Evolutionary conservation across 345 rosid species (phyloP), one percentile per base, ranked within the genome.

Genomic region (Isatis tinctoria): DNA sequence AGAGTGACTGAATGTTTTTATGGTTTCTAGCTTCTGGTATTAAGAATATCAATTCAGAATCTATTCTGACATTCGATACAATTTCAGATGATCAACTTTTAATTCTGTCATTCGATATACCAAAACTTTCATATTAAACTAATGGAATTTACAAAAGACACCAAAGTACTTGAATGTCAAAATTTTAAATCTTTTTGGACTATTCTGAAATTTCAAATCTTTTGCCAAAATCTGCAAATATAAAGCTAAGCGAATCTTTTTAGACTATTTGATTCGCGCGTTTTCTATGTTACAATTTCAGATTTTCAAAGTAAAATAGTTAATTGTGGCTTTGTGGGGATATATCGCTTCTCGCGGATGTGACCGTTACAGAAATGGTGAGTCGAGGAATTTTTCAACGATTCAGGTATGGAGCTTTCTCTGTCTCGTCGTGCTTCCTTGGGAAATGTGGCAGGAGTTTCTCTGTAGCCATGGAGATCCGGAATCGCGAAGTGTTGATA

Each of bases 381-480:
- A 18, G 26, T 60, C 67, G 82, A 79, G 83, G 82, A 76, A 75
- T 59, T 30, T 73, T 77, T 49, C 47, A 22, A 26, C 72, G 44
- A 18, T 41, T 65, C 30, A 79, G 20, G 28, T 57, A 56, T 65
- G 70, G 59, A 41, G 9, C 53, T 14, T 52, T 79, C 47, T 75
- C 75, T 14, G 0, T 67, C 32, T 22, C 57, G 1, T 22, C 52
- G 1, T 24, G 68, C 35, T 13, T 63, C 47, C 47, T 16, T 39
- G 11, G 41, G 22, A 37, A 36, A 9, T 45, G 57, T 17, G 22
- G 26, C 33, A 69, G 41, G 3, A 12, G 39, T 35, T 80, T 69
- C 36, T 26, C 63, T 39, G 64, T 45, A 65, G 17, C 75, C 17
- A 40, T 2, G 54, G 74, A 78, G 45, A 63, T 67, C 24, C 41